Conservation (phyloP, 352 stramenopile species). For the Globisporangium carolinianum region DNA sequence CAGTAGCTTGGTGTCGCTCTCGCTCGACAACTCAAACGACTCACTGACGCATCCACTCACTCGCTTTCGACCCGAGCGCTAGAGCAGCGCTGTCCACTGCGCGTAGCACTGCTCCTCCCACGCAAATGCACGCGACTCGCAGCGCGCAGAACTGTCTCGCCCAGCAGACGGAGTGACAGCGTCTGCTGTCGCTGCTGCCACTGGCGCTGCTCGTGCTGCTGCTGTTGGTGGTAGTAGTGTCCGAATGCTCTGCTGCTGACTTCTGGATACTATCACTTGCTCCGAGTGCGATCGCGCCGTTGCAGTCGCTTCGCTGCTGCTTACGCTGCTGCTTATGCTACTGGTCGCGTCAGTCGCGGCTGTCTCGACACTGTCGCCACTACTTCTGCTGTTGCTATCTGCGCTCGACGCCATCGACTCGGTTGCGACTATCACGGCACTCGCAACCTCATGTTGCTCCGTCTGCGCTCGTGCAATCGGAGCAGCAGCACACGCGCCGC, state of each 20-base stretch:
- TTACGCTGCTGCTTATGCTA: background rate
- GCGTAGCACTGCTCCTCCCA: conserved; percentile 21
- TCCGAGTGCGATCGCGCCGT: background rate
- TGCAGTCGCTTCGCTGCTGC: background rate
- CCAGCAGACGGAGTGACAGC: no score
- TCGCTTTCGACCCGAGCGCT: background rate
- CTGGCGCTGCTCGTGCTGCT: background rate
- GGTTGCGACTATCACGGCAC: no score
- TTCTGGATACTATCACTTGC: background rate
- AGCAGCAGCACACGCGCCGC: no score
- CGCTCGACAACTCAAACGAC: no score
- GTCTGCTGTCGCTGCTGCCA: background rate
- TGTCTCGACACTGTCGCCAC: background rate
- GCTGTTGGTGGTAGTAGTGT: background rate
- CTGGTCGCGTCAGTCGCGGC: background rate
- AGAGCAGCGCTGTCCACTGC: conserved; percentile 24
- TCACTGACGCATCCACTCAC: no score
- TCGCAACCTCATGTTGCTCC: no score
- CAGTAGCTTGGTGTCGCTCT: no score
- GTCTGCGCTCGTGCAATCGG: no score
- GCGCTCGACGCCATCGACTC: no score
- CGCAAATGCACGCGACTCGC: background rate
- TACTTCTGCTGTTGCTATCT: no score
- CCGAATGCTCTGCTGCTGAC: background rate
- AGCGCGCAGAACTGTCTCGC: no score